Evolutionary conservation across 176 grass and related monocot genomes (phyloP).

Genomic region (Echinochloa phyllopogon): DNA sequence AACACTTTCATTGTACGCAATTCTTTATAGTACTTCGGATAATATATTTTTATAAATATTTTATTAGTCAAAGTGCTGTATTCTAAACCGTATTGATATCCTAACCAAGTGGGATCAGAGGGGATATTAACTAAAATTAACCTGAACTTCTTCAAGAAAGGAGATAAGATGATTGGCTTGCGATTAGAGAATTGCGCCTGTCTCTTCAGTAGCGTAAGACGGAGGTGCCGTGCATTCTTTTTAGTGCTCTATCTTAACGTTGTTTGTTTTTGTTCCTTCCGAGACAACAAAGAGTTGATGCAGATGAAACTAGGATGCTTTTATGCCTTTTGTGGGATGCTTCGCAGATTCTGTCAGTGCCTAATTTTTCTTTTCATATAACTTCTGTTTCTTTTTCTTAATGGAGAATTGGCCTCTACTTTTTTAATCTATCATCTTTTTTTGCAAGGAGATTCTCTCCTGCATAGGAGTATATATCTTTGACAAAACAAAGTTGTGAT

Average conservation of each 20-base stretch:
- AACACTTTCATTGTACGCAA: no score
- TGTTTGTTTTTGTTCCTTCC: background rate
- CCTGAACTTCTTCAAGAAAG: background rate
- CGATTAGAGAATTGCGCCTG: background rate
- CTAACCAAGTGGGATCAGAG: background rate
- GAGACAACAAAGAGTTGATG: constrained; percentile 7
- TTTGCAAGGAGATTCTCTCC: background rate
- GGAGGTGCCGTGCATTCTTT: constrained; percentile 9
- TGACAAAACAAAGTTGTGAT: background rate
- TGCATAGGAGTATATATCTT: background rate
- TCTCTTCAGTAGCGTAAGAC: background rate
- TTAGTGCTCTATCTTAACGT: background rate
- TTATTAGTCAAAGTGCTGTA: background rate
- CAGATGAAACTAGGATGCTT: background rate
- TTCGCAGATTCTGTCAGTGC: constrained; percentile 1
- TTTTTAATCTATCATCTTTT: background rate
- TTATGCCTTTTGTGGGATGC: background rate
- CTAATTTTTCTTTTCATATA: background rate
- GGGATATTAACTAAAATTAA: background rate
- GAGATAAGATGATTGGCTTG: constrained; percentile 2
- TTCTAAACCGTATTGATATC: background rate
- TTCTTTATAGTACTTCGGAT: no score
- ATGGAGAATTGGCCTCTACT: background rate
- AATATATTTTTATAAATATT: no score
- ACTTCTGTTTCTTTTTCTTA: background rate